Evolutionary conservation across 306 rosid species (phyloP).

Genomic region (Sindora glabra): DNA sequence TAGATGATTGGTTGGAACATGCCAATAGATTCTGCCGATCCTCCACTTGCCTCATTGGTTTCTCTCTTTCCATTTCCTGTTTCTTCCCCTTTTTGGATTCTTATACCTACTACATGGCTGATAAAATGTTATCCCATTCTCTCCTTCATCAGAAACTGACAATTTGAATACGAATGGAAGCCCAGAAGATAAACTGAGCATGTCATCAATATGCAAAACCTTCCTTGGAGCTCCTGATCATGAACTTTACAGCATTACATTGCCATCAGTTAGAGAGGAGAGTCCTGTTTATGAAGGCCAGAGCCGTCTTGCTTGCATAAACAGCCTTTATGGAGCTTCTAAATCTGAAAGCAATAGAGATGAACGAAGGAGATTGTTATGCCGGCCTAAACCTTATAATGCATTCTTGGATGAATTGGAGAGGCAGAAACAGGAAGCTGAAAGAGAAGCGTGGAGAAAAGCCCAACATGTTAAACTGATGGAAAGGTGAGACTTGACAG

Average conservation of each 20-base stretch:
- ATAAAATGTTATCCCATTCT: too few species aligned
- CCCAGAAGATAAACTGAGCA: conserved; percentile 10
- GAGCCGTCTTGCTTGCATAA: conserved; percentile 15
- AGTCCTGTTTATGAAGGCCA: conserved; percentile 27
- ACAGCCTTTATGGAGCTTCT: conserved; percentile 4
- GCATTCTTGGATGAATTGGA: conserved; percentile 37
- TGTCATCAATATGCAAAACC: conserved; percentile 7
- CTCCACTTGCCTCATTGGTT: too few species aligned
- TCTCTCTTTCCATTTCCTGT: too few species aligned
- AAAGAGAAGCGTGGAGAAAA: conserved; percentile 37
- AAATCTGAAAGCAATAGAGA: not conserved
- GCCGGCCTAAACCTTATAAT: conserved; percentile 29
- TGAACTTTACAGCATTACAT: conserved; percentile 16
- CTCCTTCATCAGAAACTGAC: not conserved
- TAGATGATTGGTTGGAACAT: conserved; percentile 45
- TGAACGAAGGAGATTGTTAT: conserved; percentile 1
- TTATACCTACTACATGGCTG: too few species aligned
- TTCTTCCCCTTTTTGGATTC: too few species aligned
- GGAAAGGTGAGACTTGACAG: conserved; percentile 27
- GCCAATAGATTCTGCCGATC: conserved; percentile 22
- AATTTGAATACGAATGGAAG: not conserved
- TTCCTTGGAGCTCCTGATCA: not conserved
- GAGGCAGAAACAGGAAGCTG: conserved; percentile 40
- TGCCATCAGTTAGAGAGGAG: conserved; percentile 30
- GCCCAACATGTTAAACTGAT: conserved; percentile 36